These are phyloP conservation scores for Pyrenophora seminiperda DNA, from an alignment of 2,329 filamentous ascomycete species.

Conservation along the genomic window DNA sequence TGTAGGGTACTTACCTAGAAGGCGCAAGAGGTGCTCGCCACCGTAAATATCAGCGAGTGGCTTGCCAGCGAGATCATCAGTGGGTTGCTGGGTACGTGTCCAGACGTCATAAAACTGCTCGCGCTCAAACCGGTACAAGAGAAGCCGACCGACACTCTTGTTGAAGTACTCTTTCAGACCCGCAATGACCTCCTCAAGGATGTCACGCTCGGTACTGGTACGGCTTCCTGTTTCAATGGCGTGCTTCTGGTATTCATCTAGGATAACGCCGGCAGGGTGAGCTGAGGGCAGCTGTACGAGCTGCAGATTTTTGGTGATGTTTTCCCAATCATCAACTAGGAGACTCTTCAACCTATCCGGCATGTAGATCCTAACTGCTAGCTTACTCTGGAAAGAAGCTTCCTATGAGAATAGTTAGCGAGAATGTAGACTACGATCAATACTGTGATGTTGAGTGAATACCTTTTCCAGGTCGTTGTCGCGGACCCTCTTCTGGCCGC, in stretches of 20 bases:
- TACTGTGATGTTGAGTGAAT: constrained; percentile 24
- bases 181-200: constrained; percentile 85
- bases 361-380: constrained; percentile 82
- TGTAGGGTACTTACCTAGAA: constrained; percentile 73
- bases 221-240: constrained; percentile 65
- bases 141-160: constrained; percentile 81
- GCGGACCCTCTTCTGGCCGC: constrained; percentile 74
- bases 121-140: constrained; percentile 93
- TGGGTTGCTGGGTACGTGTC: constrained; percentile 67
- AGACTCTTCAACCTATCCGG: constrained; percentile 90
- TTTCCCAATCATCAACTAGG: constrained; percentile 98
- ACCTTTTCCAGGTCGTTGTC: constrained; percentile 86
- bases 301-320: constrained; percentile 92
- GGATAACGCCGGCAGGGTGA: constrained; percentile 74
- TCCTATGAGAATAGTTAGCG: constrained; percentile 63
- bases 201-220: constrained; percentile 72
- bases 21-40: constrained; percentile 84
- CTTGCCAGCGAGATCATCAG: constrained; percentile 71
- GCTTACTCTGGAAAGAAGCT: constrained; percentile 81
- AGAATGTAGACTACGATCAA: no score
- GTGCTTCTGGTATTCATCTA: constrained; percentile 82
- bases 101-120: constrained; percentile 81
- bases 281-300: constrained; percentile 82
- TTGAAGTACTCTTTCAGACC: constrained; percentile 95
- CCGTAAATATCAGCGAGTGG: constrained; percentile 83